These are phyloP conservation scores for Madurella mycetomatis DNA, from an alignment of 2,329 filamentous ascomycete genomes.

Conservation along the genomic window DNA sequence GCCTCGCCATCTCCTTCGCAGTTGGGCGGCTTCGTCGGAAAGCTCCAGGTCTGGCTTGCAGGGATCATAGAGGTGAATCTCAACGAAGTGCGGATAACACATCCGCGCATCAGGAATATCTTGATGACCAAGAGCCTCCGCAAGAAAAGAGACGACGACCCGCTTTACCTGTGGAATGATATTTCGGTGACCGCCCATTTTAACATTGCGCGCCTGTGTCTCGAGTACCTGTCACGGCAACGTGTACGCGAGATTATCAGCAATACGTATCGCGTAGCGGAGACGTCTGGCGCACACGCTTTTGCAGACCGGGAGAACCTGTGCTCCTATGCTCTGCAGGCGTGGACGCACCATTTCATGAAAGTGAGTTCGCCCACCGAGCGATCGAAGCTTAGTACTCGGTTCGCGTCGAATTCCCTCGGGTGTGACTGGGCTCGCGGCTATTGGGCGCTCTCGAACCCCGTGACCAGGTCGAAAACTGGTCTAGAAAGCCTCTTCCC, in stretches of 20 bases:
- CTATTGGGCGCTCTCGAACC: slow-evolving; percentile 9
- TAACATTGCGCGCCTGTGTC: slow-evolving; percentile 2
- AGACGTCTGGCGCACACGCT: neutral
- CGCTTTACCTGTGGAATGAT: neutral
- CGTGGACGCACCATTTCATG: slow-evolving; percentile 9
- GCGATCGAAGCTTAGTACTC: neutral
- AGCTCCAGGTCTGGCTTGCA: slow-evolving; percentile 1
- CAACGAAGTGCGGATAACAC: slow-evolving; percentile 7
- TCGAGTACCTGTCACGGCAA: slow-evolving; percentile 1
- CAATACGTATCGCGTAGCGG: neutral
- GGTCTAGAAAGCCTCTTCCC: neutral
- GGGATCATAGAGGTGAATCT: slow-evolving; percentile 11
- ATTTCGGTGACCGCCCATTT: slow-evolving; percentile 1
- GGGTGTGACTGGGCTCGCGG: neutral
- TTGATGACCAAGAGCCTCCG: neutral
- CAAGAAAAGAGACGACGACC: too few species aligned
- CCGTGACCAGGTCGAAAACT: slow-evolving; percentile 1
- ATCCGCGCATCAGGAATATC: neutral
- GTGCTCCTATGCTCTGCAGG: slow-evolving; percentile 10
- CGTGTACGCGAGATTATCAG: neutral
- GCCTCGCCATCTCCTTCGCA: neutral
- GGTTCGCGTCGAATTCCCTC: neutral
- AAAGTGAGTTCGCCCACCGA: neutral
- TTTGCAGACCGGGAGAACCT: slow-evolving; percentile 3
- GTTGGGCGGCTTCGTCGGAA: neutral